Conservation (phyloP, 768 basidiomycete genomes). For the Rhodocollybia butyracea region DNA sequence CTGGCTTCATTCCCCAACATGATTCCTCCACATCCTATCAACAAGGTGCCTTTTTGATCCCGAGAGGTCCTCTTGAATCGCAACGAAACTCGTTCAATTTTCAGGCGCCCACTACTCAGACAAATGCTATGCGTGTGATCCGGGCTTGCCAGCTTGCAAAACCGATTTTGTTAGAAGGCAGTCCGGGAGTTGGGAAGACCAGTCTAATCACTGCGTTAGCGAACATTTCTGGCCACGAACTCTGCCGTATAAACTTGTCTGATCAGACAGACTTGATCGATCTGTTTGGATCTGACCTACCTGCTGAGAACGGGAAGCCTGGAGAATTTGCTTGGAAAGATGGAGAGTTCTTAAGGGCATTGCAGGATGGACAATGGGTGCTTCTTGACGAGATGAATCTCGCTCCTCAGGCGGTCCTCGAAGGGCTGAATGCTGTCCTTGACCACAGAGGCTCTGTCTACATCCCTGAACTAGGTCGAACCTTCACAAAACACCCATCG, state of each 20-base stretch:
- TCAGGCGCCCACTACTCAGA: slow-evolving; percentile 81
- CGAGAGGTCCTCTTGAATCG: slow-evolving; percentile 46
- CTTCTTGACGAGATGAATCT: slow-evolving; percentile 99
- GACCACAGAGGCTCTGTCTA: slow-evolving; percentile 95
- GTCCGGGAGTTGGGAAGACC: slow-evolving; percentile 98
- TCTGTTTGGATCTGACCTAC: slow-evolving; percentile 93
- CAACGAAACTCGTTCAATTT: slow-evolving; percentile 63
- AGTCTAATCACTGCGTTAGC: slow-evolving; percentile 89
- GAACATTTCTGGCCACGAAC: slow-evolving; percentile 66
- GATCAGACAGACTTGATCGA: slow-evolving; percentile 98
- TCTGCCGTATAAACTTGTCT: slow-evolving; percentile 94
- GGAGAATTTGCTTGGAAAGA: slow-evolving; percentile 98
- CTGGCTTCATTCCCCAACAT: slow-evolving; percentile 22
- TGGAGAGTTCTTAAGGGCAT: slow-evolving; percentile 88
- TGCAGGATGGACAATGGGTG: slow-evolving; percentile 98
- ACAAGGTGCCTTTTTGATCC: slow-evolving; percentile 74
- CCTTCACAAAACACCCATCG: slow-evolving; percentile 84
- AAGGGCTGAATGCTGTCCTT: slow-evolving; percentile 93
- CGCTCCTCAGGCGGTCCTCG: slow-evolving; percentile 93
- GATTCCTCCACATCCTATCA: slow-evolving; percentile 40
- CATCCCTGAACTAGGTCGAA: slow-evolving; percentile 90
- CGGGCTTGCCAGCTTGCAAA: slow-evolving; percentile 88
- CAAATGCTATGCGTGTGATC: slow-evolving; percentile 85
- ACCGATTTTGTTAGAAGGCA: slow-evolving; percentile 93
- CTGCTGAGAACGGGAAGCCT: slow-evolving; percentile 84